A percentile compares a stretch with the other conserved stretches of the same genome.
phyloP scores from a whole-genome alignment of 176 grass and related monocot species.

The Ensete glaucum region DNA sequence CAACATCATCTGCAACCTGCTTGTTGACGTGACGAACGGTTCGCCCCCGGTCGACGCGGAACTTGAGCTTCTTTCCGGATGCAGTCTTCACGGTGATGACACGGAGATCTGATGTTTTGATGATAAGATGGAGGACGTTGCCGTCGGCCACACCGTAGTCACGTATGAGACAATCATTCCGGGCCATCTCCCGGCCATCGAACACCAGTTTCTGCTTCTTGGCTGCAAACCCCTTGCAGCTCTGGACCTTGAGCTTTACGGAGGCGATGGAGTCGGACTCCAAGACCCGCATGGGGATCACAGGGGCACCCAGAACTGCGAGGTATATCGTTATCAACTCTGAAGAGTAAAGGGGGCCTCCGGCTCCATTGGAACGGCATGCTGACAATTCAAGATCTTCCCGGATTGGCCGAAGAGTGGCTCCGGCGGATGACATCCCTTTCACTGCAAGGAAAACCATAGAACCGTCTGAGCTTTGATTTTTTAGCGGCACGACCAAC shows the following conservation, averaged over 20 bases:
- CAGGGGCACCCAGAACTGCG: background rate
- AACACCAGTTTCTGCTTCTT: constrained; percentile 9
- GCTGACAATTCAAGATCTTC: background rate
- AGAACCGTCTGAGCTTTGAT: background rate
- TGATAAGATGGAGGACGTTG: constrained; percentile 3
- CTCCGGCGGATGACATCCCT: constrained; percentile 1
- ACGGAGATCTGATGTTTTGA: constrained; percentile 1
- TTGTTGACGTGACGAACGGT: background rate
- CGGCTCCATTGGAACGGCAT: background rate
- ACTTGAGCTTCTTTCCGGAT: background rate
- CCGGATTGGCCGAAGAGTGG: background rate
- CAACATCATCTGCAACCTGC: background rate
- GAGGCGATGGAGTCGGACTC: constrained; percentile 5
- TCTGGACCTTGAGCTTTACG: background rate
- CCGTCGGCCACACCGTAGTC: constrained; percentile 1
- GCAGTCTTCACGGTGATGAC: constrained; percentile 4
- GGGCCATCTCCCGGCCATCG: background rate
- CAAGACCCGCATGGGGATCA: background rate
- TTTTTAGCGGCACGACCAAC: background rate
- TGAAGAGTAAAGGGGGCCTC: background rate
- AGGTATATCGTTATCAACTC: constrained; percentile 3
- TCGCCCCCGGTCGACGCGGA: background rate
- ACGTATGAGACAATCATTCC: constrained; percentile 1
- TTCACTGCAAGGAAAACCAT: background rate
- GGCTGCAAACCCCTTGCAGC: background rate